These are phyloP conservation scores for Lizonia empirigonia DNA, from an alignment of 2,329 filamentous ascomycete genomes.

Conservation along the genomic window DNA sequence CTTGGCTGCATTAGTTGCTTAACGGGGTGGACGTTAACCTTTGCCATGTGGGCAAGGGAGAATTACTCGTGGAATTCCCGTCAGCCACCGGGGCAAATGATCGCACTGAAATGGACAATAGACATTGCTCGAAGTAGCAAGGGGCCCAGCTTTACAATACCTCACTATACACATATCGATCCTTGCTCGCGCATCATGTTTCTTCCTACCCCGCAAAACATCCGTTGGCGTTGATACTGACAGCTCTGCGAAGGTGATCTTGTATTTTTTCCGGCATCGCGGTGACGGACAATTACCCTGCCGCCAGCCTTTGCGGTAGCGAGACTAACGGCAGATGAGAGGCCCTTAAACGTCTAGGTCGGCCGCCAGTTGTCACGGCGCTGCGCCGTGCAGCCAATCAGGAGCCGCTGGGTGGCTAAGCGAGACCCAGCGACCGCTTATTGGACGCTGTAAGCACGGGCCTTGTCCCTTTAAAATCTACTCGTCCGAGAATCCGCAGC, in stretches of 20 bases:
- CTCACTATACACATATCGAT: not conserved
- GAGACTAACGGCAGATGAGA: not conserved
- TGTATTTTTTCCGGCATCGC: not conserved
- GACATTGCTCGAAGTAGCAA: not conserved
- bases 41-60: not conserved
- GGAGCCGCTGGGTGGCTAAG: too few relatives aligned
- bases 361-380: not conserved
- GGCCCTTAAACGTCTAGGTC: not conserved
- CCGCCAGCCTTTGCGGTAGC: not conserved
- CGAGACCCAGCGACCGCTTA: too few relatives aligned
- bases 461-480: too few relatives aligned
- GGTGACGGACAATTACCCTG: not conserved
- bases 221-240: not conserved
- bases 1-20: too few relatives aligned
- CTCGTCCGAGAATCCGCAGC: too few relatives aligned
- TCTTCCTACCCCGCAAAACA: not conserved
- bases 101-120: not conserved
- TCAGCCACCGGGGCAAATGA: not conserved
- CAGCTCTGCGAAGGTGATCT: not conserved
- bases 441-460: too few relatives aligned
- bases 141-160: not conserved
- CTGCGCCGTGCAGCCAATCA: too few relatives aligned
- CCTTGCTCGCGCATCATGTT: not conserved
- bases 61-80: not conserved
- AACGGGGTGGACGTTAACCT: too few relatives aligned